phyloP scores from a whole-genome alignment of 371 early-diverging fungal species.

The Entomophthora muscae region DNA sequence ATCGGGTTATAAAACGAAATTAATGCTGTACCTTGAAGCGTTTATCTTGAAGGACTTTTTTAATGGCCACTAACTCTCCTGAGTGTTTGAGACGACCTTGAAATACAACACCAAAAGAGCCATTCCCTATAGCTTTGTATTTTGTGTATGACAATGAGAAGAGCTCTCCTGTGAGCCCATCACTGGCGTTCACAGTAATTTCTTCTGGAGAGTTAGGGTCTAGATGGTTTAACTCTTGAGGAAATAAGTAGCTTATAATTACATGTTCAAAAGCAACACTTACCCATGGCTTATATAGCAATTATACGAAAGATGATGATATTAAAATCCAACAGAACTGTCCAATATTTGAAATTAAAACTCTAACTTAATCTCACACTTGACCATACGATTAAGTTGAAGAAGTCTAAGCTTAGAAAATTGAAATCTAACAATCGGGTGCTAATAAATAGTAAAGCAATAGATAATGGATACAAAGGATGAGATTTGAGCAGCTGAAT shows the following conservation, averaged over 20 bases:
- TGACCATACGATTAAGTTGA: not conserved
- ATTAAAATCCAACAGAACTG: not conserved
- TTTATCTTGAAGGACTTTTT: slow-evolving; percentile 90
- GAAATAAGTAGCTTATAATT: not conserved
- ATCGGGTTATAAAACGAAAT: not conserved
- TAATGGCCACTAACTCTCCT: slow-evolving; percentile 74
- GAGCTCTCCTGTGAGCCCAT: slow-evolving; percentile 66
- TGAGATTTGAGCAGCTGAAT: not conserved
- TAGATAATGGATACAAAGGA: not conserved
- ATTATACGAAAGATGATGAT: not conserved
- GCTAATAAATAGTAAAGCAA: not conserved
- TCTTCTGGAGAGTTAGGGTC: slow-evolving; percentile 26
- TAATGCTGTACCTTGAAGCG: slow-evolving; percentile 67
- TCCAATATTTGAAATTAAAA: not conserved
- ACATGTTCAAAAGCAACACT: not conserved
- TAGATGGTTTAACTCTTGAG: slow-evolving; percentile 5
- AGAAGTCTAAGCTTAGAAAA: not conserved
- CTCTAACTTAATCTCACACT: not conserved
- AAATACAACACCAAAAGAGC: slow-evolving; percentile 93
- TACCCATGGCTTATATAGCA: not conserved
- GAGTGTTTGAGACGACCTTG: slow-evolving; percentile 73
- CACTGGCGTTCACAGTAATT: slow-evolving; percentile 43
- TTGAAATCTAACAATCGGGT: not conserved
- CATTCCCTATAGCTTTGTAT: slow-evolving; percentile 81
- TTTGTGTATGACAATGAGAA: slow-evolving; percentile 69